These are phyloP conservation scores for Pseudonectria foliicola DNA, from an alignment of 2,329 filamentous ascomycete genomes.

Conservation along the genomic window DNA sequence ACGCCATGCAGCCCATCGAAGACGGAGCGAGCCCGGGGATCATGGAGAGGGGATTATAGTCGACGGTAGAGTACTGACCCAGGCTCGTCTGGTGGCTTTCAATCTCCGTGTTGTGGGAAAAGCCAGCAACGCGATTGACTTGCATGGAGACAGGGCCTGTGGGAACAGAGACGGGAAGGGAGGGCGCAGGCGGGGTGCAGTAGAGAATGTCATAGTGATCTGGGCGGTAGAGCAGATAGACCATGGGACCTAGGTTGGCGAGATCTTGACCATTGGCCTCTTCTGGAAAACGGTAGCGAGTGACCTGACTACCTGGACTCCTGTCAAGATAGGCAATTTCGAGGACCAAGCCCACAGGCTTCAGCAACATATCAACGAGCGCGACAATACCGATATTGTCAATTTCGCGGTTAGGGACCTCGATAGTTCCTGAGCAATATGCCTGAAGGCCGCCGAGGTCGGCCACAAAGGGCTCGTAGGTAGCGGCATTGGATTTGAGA, in stretches of 20 bases:
- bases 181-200: constrained; percentile 35
- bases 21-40: constrained; percentile 37
- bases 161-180: constrained; percentile 20
- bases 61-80: constrained; percentile 33
- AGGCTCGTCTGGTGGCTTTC: constrained; percentile 32
- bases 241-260: constrained; percentile 40
- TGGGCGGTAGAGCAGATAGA: constrained; percentile 58
- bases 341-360: constrained; percentile 69
- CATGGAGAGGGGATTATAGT: constrained; percentile 38
- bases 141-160: constrained; percentile 34
- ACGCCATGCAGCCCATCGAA: constrained; percentile 22
- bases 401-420: constrained; percentile 74
- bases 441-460: constrained; percentile 52
- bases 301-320: constrained; percentile 70
- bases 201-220: constrained; percentile 96
- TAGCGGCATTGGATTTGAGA: constrained; percentile 65
- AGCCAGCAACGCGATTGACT: constrained; percentile 44
- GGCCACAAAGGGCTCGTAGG: constrained; percentile 66
- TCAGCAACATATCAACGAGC: constrained; percentile 70
- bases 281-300: constrained; percentile 58
- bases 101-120: constrained; percentile 40
- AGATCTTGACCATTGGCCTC: constrained; percentile 41
- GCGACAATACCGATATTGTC: constrained; percentile 81
- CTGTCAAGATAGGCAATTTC: constrained; percentile 90
- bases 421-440: constrained; percentile 65